Percentiles rank a stretch among this genome's conserved stretches.
Conservation (phyloP, 176 grass and related monocot genomes). For the Zoysia japonica region DNA sequence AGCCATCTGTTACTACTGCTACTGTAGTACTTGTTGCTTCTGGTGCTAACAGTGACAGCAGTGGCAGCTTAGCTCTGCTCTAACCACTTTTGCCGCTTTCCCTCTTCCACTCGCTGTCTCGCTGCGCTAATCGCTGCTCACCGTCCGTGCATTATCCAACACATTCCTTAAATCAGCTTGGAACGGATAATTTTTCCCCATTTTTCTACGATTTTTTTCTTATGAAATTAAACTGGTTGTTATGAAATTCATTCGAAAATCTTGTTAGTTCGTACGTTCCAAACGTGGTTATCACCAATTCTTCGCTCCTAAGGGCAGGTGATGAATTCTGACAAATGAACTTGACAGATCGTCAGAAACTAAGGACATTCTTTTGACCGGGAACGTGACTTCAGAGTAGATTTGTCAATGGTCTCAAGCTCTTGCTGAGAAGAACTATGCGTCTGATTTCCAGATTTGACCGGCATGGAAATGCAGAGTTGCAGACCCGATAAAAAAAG, state of each 20-base stretch:
- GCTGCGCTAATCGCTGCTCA: constrained; percentile 3
- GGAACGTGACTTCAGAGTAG: background rate
- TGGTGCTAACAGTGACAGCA: constrained; percentile 35
- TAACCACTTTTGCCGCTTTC: constrained; percentile 10
- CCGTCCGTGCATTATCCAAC: constrained; percentile 31
- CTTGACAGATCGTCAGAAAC: background rate
- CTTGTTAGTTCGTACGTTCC: too few species aligned
- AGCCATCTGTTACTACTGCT: background rate
- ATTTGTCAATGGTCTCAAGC: background rate
- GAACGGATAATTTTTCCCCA: too few species aligned
- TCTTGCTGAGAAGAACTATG: background rate
- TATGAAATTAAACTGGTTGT: too few species aligned
- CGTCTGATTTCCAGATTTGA: constrained; percentile 17
- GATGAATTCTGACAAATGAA: background rate
- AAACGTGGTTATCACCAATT: too few species aligned
- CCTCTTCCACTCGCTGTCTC: background rate
- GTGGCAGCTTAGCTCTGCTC: constrained; percentile 32
- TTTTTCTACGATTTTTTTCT: background rate
- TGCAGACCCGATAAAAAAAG: background rate
- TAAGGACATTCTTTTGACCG: background rate
- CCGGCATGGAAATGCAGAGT: background rate
- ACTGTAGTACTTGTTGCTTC: background rate
- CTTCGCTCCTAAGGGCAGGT: too few species aligned
- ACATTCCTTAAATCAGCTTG: too few species aligned
- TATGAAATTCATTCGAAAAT: too few species aligned